phyloP scores from a whole-genome alignment of 441 rosid genomes.

The Omphalea diandra region DNA sequence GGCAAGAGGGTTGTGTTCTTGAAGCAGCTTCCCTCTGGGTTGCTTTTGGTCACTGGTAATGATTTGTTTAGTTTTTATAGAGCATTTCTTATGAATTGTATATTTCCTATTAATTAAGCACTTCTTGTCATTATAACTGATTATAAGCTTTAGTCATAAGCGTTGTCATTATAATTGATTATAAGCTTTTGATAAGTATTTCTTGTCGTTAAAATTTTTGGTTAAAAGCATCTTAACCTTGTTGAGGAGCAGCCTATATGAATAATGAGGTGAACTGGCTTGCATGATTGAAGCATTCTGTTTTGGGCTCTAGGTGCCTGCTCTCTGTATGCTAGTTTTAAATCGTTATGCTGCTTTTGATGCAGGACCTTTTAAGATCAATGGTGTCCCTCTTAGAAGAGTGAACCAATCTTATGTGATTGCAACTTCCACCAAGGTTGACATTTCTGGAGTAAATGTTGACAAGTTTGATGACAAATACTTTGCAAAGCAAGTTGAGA shows the following conservation, averaged over 20 bases:
- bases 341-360: not conserved
- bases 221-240: not conserved
- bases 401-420: conserved; percentile 79
- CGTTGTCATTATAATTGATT: too few species aligned
- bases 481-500: conserved; percentile 52
- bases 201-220: too few species aligned
- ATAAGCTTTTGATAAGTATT: too few species aligned
- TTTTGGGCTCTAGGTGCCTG: too few species aligned
- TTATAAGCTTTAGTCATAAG: too few species aligned
- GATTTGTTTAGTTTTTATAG: too few species aligned
- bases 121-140: too few species aligned
- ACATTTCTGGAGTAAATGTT: conserved; percentile 54
- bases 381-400: conserved; percentile 85
- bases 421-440: conserved; percentile 83
- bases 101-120: too few species aligned
- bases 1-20: conserved; percentile 93
- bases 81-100: too few species aligned
- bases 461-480: conserved; percentile 76
- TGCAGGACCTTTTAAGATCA: conserved; percentile 82
- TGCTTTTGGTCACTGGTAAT: conserved; percentile 78
- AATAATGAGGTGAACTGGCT: not conserved
- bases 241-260: not conserved
- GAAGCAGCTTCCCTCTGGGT: conserved; percentile 84
- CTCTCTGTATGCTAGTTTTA: too few species aligned
- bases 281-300: not conserved